Percentiles rank a stretch among this genome's conserved stretches.
These are phyloP conservation scores for Ganoderma lingzhi DNA, from an alignment of 1,284 basidiomycete genomes.

Conservation along the genomic window DNA sequence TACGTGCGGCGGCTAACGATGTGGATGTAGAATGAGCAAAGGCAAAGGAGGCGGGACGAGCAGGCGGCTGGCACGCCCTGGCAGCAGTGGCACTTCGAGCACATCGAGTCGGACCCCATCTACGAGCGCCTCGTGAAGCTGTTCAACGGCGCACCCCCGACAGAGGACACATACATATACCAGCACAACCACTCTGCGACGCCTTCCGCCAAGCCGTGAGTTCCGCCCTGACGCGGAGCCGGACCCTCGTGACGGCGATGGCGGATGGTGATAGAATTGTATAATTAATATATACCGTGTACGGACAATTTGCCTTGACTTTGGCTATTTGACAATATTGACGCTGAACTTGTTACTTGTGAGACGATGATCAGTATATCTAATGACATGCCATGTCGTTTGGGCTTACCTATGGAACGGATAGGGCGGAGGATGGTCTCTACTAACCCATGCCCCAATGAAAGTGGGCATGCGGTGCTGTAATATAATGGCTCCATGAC, in stretches of 20 bases:
- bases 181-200: constrained; percentile 42
- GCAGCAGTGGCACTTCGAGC: constrained; percentile 80
- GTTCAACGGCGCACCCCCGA: constrained; percentile 63
- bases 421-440: neutral
- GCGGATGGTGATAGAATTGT: neutral
- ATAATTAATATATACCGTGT: neutral
- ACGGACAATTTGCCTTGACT: constrained; percentile 2
- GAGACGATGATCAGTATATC: constrained; percentile 3
- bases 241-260: neutral
- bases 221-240: neutral
- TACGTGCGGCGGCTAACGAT: neutral
- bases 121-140: constrained; percentile 70
- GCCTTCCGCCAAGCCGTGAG: constrained; percentile 8
- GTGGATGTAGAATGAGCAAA: constrained; percentile 83
- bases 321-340: neutral
- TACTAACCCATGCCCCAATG: neutral
- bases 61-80: constrained; percentile 75
- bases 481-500: no score
- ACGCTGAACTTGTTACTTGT: neutral
- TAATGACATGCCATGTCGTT: neutral
- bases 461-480: no score
- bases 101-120: constrained; percentile 70
- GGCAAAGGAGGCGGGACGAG: constrained; percentile 90
- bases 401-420: neutral
- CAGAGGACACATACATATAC: constrained; percentile 75